Base-by-base conservation (phyloP, 805 yeast genomes). In the Zygoascus flipseniorum region DNA sequence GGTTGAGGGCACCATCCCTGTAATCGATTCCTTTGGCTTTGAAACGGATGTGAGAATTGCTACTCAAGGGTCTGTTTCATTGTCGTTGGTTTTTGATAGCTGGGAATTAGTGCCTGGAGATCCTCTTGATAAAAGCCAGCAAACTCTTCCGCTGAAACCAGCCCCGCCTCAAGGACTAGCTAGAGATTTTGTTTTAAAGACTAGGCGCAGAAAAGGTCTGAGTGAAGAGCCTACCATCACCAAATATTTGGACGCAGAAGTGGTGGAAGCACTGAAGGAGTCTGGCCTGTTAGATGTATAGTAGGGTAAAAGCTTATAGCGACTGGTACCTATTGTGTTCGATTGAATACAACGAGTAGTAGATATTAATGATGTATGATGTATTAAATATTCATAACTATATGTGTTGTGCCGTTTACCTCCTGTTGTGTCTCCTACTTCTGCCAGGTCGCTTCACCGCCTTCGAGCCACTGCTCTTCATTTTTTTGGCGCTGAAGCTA, bases 51-150 rank as follows among this genome's bases (percentile, higher is more conserved):
- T 93, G 32, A 69, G 96, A 57, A 67, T 88, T 11, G 78, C 82
- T 11, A 82, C 96, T 0, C 82, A 81, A 57, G 97, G 97, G 4
- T 84, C 80, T 60, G 90, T 93, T 0, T 75, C 80, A 74, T 80
- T 89, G 47, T 79, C 79, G 47, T 65, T 85, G 56, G 77, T 76
- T 48, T 88, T 87, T 67, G 76, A 76, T 53, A 76, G 75, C 53
- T 93, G 97, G 96, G 76, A 78, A 19, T 67, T 73, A 2, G 95
- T 87, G 0, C 96, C 96, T 1, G 99, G 99, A 0, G 89, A 92
- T 69, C 98, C 97, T 8, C 63, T 92, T 61, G 96, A 92, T 65
- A 69, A 71, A 20, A 76, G 79, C 32, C 78, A 79, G 16, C 71
- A 69, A 48, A 76, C 89, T 42, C 89, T 89, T 5, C 76, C 82